Base-by-base conservation (phyloP, 805 yeast genomes). In the Priceomyces haplophilus region DNA sequence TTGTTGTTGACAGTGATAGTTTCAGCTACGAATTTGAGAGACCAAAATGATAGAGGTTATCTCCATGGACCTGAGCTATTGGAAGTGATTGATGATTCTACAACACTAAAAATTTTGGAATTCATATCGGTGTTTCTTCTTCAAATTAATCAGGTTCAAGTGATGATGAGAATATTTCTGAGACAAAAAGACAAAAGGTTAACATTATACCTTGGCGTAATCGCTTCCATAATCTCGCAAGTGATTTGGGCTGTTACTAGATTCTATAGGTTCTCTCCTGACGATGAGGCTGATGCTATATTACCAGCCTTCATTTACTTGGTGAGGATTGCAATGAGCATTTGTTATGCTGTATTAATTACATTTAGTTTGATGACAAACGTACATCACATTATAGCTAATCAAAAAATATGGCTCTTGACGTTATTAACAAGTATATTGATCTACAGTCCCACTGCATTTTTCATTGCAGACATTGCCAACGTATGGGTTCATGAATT, bases 391-490 rank as follows among this genome's bases (percentile, higher is more conserved):
- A 72, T 85, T 23, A 64, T 79, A 40, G 64, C 67, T 20, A 72
- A 76, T 45, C 64, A 65, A 27, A 61, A 59, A 16, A 73, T 84
- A 43, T 63, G 83, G 53, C 61, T 82, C 1, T 59, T 86, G n/a
- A 74, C 88, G 0, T 15, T 78, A 0, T 58, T 83, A 18, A 78
- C 86, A 3, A 56, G 78, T 6, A 46, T 84, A 1, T 72, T 80
- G 10, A 75, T 82, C 1, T 73, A 80, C 48, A 56, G 81, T 7
- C 83, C 87, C 7, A 78, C 83, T 30, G 84, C 82, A 0, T 78
- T 86, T 48, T 87, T 85, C 56, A 72, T 87, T 37, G 84, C 88
- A 4, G 95, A 86, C 63, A 79, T 87, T 3, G 75, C 90, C 0
- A 81, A 80, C 57, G 72, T 82, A 4, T 87, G 89, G 85, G 80